Percentiles rank a stretch among this genome's conserved stretches.
Evolutionary conservation across 257 asterid species (phyloP).

Genomic region (Solanum microdontum): DNA sequence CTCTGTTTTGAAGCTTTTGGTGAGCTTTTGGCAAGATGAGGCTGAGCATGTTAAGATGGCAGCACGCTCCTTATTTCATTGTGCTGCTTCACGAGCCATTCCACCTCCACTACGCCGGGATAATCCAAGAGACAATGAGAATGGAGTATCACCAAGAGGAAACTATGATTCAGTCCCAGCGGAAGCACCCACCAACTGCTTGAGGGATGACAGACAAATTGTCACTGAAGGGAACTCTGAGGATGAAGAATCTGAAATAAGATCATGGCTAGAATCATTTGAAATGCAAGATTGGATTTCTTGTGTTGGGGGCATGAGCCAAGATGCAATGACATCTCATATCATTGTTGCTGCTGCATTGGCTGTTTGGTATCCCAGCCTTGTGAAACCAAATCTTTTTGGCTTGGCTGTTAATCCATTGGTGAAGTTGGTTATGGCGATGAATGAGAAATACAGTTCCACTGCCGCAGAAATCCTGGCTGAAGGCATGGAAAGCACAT

Average conservation of each 20-base stretch:
- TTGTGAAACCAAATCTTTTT: constrained; percentile 59
- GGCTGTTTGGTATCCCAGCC: constrained; percentile 95
- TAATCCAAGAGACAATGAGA: constrained; percentile 20
- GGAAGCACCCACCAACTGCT: neutral
- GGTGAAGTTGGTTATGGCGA: constrained; percentile 79
- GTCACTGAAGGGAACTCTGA: constrained; percentile 22
- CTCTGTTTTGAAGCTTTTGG: constrained; percentile 57
- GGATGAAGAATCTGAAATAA: constrained; percentile 54
- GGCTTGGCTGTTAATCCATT: constrained; percentile 58
- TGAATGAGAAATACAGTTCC: constrained; percentile 73
- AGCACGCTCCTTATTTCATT: constrained; percentile 92
- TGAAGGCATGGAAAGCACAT: constrained; percentile 96
- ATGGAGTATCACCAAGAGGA: constrained; percentile 26
- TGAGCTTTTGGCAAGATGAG: constrained; percentile 97
- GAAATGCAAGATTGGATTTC: constrained; percentile 88
- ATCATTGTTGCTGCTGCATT: constrained; percentile 89
- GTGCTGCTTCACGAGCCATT: constrained; percentile 94
- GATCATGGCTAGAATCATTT: constrained; percentile 80
- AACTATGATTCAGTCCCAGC: constrained; percentile 12
- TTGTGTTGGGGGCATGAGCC: constrained; percentile 83
- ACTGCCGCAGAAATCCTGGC: constrained; percentile 98
- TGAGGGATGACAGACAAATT: constrained; percentile 15
- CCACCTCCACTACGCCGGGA: constrained; percentile 52
- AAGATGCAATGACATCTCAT: constrained; percentile 96
- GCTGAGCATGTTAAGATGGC: constrained; percentile 92